These are phyloP conservation scores for Ophiostoma sp. DNA, from an alignment of 2,329 filamentous ascomycete species.

Conservation along the genomic window DNA sequence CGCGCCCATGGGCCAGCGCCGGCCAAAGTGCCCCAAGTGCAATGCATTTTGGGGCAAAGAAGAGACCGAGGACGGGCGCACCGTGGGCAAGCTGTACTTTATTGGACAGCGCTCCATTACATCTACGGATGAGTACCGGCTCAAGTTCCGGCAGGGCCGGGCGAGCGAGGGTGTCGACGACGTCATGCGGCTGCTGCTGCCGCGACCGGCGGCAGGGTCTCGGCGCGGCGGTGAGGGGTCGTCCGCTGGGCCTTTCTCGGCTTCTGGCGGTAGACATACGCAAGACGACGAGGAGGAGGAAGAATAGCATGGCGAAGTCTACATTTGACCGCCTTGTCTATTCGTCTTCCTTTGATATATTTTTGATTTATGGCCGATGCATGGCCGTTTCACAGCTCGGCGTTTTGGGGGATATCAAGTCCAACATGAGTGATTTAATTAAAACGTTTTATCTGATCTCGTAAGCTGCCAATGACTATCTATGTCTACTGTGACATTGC, in stretches of 20 bases:
- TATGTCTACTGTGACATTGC: not conserved
- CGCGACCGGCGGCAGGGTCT: slow-evolving; percentile 10
- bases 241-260: slow-evolving; percentile 21
- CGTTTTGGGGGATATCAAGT: not conserved
- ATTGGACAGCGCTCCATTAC: slow-evolving; percentile 56
- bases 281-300: slow-evolving; percentile 23
- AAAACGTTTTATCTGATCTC: not conserved
- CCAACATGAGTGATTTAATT: not conserved
- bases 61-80: slow-evolving; percentile 17
- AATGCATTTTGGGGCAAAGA: slow-evolving; percentile 43
- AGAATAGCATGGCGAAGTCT: not conserved
- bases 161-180: slow-evolving; percentile 36
- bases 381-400: not conserved
- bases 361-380: not conserved
- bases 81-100: slow-evolving; percentile 36
- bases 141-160: slow-evolving; percentile 38
- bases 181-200: slow-evolving; percentile 32
- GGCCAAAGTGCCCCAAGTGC: slow-evolving; percentile 62
- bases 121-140: slow-evolving; percentile 46
- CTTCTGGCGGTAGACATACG: slow-evolving; percentile 5
- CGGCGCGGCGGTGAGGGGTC: slow-evolving; percentile 8
- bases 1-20: slow-evolving; percentile 48
- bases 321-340: not conserved
- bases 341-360: not conserved
- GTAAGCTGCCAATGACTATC: not conserved